Conservation (phyloP, 2,329 filamentous ascomycete genomes). For the Clonostachys solani region DNA sequence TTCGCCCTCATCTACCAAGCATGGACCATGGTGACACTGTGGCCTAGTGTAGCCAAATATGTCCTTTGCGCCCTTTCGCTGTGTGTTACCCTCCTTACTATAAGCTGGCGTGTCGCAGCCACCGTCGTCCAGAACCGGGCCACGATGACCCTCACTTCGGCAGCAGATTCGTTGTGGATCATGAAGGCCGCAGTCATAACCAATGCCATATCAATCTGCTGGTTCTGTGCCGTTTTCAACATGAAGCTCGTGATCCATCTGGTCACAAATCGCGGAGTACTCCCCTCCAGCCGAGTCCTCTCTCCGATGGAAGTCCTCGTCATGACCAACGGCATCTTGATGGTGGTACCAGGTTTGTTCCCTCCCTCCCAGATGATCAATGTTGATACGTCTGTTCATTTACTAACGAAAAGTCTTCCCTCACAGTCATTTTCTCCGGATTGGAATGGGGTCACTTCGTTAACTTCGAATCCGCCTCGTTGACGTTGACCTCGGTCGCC, state of each 20-base stretch:
- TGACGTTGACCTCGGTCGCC: conserved; percentile 43
- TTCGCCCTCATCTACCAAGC: conserved; percentile 45
- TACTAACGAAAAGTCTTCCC: neutral
- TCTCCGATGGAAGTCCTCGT: conserved; percentile 50
- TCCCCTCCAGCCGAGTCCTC: conserved; percentile 34
- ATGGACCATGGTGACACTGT: conserved; percentile 46
- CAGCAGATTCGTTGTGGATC: conserved; percentile 14
- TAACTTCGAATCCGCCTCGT: conserved; percentile 44
- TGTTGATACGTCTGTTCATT: neutral
- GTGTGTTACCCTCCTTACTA: conserved; percentile 22
- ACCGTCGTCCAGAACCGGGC: conserved; percentile 28
- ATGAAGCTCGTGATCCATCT: conserved; percentile 44
- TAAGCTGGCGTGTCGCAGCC: conserved; percentile 23
- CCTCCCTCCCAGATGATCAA: neutral
- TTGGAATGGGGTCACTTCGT: conserved; percentile 36
- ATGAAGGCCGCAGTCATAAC: conserved; percentile 29
- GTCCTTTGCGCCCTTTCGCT: conserved; percentile 21
- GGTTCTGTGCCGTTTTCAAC: conserved; percentile 54
- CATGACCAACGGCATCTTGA: conserved; percentile 51
- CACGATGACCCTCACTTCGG: conserved; percentile 6
- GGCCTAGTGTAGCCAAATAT: conserved; percentile 29
- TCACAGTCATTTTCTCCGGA: conserved; percentile 44
- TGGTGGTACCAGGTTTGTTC: conserved; percentile 49
- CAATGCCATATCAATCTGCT: conserved; percentile 37
- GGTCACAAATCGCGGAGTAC: conserved; percentile 37